Conservation (phyloP, 2,329 filamentous ascomycete species). For the Emericellopsis atlantica region DNA sequence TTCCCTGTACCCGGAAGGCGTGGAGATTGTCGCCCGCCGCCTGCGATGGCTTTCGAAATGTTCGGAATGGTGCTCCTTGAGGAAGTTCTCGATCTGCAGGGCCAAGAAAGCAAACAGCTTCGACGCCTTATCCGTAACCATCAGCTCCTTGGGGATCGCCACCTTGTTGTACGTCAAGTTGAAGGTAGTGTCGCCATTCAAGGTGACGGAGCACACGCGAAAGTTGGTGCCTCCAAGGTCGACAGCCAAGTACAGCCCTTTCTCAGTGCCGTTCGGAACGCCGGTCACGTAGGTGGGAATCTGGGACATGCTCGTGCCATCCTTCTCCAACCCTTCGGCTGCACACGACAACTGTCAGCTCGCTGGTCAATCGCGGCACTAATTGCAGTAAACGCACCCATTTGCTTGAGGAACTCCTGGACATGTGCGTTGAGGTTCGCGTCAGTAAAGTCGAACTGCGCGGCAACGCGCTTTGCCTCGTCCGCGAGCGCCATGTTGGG, state of each 20-base stretch:
- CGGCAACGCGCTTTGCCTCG: conserved; percentile 69
- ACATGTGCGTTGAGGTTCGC: conserved; percentile 70
- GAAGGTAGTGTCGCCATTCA: conserved; percentile 93
- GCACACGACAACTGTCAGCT: conserved; percentile 1
- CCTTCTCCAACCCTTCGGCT: conserved; percentile 72
- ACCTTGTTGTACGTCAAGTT: conserved; percentile 88
- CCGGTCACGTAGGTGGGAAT: conserved; percentile 95
- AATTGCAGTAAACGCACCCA: conserved; percentile 38
- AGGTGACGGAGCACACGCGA: conserved; percentile 85
- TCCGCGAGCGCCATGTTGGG: conserved; percentile 46
- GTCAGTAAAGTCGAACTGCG: conserved; percentile 74
- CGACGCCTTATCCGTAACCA: conserved; percentile 75
- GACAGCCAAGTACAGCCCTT: conserved; percentile 93
- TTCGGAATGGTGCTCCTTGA: conserved; percentile 76
- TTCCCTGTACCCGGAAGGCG: conserved; percentile 47
- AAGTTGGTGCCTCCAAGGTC: conserved; percentile 99
- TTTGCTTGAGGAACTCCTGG: conserved; percentile 74
- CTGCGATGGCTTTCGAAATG: conserved; percentile 64
- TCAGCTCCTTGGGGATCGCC: conserved; percentile 77
- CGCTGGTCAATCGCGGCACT: conserved; percentile 1
- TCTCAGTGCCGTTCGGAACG: conserved; percentile 94
- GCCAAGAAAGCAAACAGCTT: conserved; percentile 90
- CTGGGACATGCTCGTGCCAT: conserved; percentile 77
- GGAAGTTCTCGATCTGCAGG: conserved; percentile 80
- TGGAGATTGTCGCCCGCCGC: conserved; percentile 48